Evolutionary conservation across 257 asterid genomes (phyloP).

Genomic region (Gentiana macrophylla): DNA sequence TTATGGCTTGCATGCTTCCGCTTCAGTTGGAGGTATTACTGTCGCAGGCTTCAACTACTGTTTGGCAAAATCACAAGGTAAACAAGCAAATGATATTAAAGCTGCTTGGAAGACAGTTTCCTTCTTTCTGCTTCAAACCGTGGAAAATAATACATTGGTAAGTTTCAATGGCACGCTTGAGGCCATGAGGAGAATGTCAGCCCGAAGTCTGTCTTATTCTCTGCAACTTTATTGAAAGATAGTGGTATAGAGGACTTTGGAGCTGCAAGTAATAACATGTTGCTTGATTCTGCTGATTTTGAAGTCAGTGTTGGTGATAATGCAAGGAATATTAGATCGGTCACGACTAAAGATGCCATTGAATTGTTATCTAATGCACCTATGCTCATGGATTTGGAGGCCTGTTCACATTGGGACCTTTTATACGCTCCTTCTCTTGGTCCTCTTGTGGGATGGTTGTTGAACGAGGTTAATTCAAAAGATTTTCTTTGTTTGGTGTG

Average conservation of each 20-base stretch:
- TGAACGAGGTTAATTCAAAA: slow-evolving; percentile 57
- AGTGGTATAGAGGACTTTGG: slow-evolving; percentile 19
- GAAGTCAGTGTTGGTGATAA: slow-evolving; percentile 14
- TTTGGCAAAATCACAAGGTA: slow-evolving; percentile 33
- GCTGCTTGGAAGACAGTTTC: slow-evolving; percentile 67
- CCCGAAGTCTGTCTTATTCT: slow-evolving; percentile 53
- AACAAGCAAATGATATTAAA: slow-evolving; percentile 36
- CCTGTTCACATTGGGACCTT: slow-evolving; percentile 92
- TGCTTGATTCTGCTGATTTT: slow-evolving; percentile 19
- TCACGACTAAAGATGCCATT: slow-evolving; percentile 63
- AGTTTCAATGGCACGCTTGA: slow-evolving; percentile 21
- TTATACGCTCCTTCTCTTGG: slow-evolving; percentile 85
- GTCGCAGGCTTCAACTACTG: slow-evolving; percentile 55
- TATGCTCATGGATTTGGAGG: slow-evolving; percentile 64
- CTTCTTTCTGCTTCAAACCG: slow-evolving; percentile 57
- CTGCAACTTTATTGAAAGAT: slow-evolving; percentile 49
- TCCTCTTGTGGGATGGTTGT: slow-evolving; percentile 72
- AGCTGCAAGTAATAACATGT: slow-evolving; percentile 22
- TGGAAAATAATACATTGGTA: slow-evolving; percentile 23
- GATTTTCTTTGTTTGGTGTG: slow-evolving; percentile 74
- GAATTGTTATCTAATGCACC: slow-evolving; percentile 67
- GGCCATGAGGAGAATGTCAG: slow-evolving; percentile 24
- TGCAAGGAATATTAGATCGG: slow-evolving; percentile 29
- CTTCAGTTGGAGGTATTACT: slow-evolving; percentile 58
- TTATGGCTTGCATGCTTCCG: slow-evolving; percentile 66